Percentiles rank a stretch among this genome's conserved stretches.
These are phyloP conservation scores for Saccharomyces hybrid DNA, from an alignment of 1,139 yeast species.

Conservation along the genomic window DNA sequence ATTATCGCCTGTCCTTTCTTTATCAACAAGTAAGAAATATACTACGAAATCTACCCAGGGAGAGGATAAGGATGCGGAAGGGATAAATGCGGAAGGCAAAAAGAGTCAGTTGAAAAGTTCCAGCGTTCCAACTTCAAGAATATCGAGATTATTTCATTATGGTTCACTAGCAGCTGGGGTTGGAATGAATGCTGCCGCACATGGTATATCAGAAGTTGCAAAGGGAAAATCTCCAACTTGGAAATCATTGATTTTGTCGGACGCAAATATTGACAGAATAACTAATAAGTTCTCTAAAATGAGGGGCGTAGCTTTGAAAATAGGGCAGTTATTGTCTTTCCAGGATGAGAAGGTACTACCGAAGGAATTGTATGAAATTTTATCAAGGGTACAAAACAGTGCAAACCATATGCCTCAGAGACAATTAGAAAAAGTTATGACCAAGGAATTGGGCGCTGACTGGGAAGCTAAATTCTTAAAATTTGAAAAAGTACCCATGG, in stretches of 20 bases:
- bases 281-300: conserved; percentile 82
- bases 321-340: conserved; percentile 92
- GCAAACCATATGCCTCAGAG: conserved; percentile 96
- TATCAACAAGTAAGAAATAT: too few species aligned
- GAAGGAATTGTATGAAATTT: conserved; percentile 69
- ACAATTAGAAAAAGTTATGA: conserved; percentile 74
- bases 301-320: conserved; percentile 97
- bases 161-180: conserved; percentile 90
- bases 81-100: not conserved
- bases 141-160: conserved; percentile 84
- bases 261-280: conserved; percentile 78
- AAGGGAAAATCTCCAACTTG: conserved; percentile 45
- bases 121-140: conserved; percentile 76
- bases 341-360: conserved; percentile 86
- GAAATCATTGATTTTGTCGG: conserved; percentile 62
- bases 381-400: conserved; percentile 80
- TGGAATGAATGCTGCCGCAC: conserved; percentile 77
- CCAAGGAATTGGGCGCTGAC: conserved; percentile 58
- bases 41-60: conserved; percentile 1
- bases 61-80: conserved; percentile 1
- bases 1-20: too few species aligned
- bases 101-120: conserved; percentile 43
- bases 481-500: conserved; percentile 86
- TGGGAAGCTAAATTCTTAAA: conserved; percentile 72
- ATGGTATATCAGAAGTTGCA: conserved; percentile 65